Evolutionary conservation across 257 asterid genomes (phyloP).

Genomic region (Ajuga chamaepitys): DNA sequence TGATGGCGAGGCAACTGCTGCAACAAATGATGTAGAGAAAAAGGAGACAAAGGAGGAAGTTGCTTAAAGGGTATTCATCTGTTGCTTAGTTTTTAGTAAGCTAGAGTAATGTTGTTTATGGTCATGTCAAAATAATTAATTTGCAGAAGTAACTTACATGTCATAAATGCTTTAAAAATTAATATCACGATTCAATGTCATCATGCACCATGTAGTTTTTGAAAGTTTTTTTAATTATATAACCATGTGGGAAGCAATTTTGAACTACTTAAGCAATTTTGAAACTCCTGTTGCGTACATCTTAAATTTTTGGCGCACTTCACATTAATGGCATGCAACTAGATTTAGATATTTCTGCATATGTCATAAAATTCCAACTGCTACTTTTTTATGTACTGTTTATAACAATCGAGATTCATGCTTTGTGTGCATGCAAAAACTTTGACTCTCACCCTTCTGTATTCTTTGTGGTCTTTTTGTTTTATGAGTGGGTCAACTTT

Average conservation of each 20-base stretch:
- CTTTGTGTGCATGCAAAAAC: too few relatives aligned
- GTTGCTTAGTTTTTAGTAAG: neutral
- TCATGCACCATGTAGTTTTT: neutral
- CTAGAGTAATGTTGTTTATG: neutral
- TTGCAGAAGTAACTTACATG: neutral
- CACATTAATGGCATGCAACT: neutral
- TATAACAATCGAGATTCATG: too few relatives aligned
- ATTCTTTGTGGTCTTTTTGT: too few relatives aligned
- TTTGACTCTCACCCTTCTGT: too few relatives aligned
- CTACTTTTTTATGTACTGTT: too few relatives aligned
- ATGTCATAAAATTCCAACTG: too few relatives aligned
- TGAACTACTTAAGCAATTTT: too few relatives aligned
- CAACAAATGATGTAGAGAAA: conserved; percentile 34
- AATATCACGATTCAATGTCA: neutral
- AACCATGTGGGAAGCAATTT: neutral
- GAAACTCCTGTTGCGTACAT: neutral
- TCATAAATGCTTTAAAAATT: neutral
- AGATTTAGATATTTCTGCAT: too few relatives aligned
- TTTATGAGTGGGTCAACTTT: too few relatives aligned
- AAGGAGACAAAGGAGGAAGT: conserved; percentile 41
- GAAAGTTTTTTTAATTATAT: neutral
- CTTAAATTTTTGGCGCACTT: neutral
- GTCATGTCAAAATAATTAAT: neutral
- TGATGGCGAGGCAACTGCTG: conserved; percentile 42
- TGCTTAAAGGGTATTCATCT: conserved; percentile 30